Evolutionary conservation across 768 basidiomycete species (phyloP).

Genomic region (Termitomyces sp.): DNA sequence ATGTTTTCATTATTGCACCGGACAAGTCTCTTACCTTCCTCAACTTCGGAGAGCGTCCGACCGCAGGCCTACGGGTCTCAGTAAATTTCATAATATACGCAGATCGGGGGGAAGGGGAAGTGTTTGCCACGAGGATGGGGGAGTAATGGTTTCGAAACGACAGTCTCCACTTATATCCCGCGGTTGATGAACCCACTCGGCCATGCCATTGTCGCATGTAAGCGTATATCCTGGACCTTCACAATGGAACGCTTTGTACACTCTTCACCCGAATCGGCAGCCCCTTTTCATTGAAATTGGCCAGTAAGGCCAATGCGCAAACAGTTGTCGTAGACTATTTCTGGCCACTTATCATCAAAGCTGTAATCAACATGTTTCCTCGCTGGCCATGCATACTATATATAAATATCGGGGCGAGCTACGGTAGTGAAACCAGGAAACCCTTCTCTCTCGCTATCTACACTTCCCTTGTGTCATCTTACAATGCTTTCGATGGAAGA

Average conservation of each 20-base stretch:
- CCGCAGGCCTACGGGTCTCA: not conserved
- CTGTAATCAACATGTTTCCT: conserved; percentile 7
- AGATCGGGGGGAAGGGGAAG: not conserved
- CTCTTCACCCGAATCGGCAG: not conserved
- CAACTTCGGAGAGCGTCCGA: conserved; percentile 13
- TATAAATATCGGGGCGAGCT: conserved; percentile 10
- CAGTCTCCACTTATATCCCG: conserved; percentile 5
- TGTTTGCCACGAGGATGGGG: conserved; percentile 3
- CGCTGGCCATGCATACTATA: conserved; percentile 6
- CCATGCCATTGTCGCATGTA: conserved; percentile 16
- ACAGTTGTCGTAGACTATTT: not conserved
- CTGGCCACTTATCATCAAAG: conserved; percentile 7
- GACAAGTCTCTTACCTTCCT: conserved; percentile 18
- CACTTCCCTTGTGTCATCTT: not conserved
- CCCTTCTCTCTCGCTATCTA: not conserved
- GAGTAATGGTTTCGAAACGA: conserved; percentile 5
- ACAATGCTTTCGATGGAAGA: conserved; percentile 19
- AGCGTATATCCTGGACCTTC: not conserved
- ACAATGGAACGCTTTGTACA: conserved; percentile 6
- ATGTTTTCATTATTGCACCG: not conserved
- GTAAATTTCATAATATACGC: not conserved
- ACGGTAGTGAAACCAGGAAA: conserved; percentile 1
- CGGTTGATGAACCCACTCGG: not conserved
- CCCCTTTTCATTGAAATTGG: not conserved
- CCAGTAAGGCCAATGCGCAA: conserved; percentile 3